phyloP scores from a whole-genome alignment of 805 yeast genomes.

The Ogataea nitratoaversa region DNA sequence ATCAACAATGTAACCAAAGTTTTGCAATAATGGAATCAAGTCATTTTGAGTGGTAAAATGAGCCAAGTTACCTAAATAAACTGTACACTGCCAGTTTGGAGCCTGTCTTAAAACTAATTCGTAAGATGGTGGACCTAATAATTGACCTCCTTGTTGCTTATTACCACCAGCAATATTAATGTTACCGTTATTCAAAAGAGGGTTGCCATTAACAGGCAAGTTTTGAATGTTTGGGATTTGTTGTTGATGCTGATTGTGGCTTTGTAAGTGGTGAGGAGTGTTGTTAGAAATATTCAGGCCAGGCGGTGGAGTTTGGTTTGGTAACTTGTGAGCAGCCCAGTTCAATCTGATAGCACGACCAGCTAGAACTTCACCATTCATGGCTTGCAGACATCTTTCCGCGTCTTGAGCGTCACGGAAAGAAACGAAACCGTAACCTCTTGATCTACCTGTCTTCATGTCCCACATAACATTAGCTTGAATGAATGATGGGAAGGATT shows the following conservation, averaged over 20 bases:
- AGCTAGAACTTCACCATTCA: slow-evolving; percentile 69
- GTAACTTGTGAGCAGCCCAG: slow-evolving; percentile 79
- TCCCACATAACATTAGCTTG: slow-evolving; percentile 98
- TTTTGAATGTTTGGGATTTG: slow-evolving; percentile 1
- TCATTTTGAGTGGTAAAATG: slow-evolving; percentile 72
- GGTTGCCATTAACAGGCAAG: slow-evolving; percentile 3
- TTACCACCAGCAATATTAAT: slow-evolving; percentile 8
- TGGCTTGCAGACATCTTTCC: slow-evolving; percentile 61
- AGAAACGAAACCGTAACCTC: slow-evolving; percentile 90
- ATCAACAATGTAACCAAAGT: slow-evolving; percentile 79
- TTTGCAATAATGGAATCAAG: slow-evolving; percentile 67
- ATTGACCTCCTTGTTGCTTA: slow-evolving; percentile 7
- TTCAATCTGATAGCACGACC: slow-evolving; percentile 79
- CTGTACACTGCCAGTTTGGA: slow-evolving; percentile 81
- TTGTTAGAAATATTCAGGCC: slow-evolving; percentile 14
- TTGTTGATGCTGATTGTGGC: slow-evolving; percentile 19
- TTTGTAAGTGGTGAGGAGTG: slow-evolving; percentile 6
- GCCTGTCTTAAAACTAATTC: slow-evolving; percentile 73
- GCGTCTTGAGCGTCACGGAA: slow-evolving; percentile 67
- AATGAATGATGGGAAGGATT: slow-evolving; percentile 51
- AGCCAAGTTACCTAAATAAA: slow-evolving; percentile 81
- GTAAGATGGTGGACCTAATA: slow-evolving; percentile 36
- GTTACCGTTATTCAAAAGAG: slow-evolving; percentile 11
- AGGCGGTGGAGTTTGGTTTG: slow-evolving; percentile 23
- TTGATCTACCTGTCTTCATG: slow-evolving; percentile 86